Conservation (phyloP, 108 stramenopile species). For the Tribonema minus region DNA sequence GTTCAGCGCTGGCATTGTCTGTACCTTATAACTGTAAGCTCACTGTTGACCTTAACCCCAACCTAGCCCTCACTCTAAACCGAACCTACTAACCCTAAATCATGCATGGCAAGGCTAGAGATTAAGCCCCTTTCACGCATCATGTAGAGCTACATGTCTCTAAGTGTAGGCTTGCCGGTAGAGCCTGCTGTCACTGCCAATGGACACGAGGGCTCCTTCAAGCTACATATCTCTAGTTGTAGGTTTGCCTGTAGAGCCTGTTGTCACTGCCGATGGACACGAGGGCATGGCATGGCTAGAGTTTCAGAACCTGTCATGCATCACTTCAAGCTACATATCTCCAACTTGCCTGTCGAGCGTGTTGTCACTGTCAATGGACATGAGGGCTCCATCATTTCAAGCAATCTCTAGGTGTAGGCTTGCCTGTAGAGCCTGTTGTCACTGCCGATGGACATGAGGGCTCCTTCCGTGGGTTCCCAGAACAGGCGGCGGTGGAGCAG, state of each 20-base stretch:
- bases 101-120: neutral
- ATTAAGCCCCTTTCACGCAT: neutral
- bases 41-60: too few relatives aligned
- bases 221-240: neutral
- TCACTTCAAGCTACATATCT: too few relatives aligned
- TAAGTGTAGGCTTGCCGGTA: too few relatives aligned
- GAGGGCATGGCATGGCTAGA: neutral
- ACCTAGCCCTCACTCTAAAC: too few relatives aligned
- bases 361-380: slow-evolving; percentile 16
- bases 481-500: slow-evolving; percentile 17
- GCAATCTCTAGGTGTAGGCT: too few relatives aligned
- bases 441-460: slow-evolving; percentile 20
- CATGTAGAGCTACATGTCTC: too few relatives aligned
- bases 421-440: slow-evolving; percentile 34
- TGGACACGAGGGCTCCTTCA: too few relatives aligned
- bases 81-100: too few relatives aligned
- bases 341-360: neutral
- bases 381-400: too few relatives aligned
- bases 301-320: neutral
- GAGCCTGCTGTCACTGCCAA: slow-evolving; percentile 4
- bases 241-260: neutral
- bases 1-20: too few relatives aligned
- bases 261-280: too few relatives aligned
- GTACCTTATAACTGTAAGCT: too few relatives aligned
- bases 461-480: slow-evolving; percentile 23